Percentiles rank a stretch among this genome's conserved stretches.
Conservation (phyloP, 2,329 filamentous ascomycete species). For the Neonectria punicea region DNA sequence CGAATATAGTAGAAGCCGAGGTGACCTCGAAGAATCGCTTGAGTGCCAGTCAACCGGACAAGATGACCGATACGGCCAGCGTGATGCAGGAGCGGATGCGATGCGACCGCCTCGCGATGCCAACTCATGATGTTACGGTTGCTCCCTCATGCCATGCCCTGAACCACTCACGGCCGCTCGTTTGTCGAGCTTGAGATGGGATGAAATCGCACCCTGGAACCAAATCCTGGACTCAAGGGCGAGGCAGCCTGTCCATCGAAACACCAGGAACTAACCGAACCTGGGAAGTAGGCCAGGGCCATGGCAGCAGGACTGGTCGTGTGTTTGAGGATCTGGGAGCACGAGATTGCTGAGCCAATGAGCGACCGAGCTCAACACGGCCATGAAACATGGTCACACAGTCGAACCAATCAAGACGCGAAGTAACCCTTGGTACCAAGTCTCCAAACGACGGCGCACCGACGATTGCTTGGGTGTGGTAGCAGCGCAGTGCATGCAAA, state of each 20-base stretch:
- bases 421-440: constrained; percentile 1
- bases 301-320: constrained; percentile 12
- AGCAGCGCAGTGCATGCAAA: constrained; percentile 29
- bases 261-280: constrained; percentile 22
- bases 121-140: constrained; percentile 8
- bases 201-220: constrained; percentile 8
- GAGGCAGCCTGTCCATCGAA: constrained; percentile 6
- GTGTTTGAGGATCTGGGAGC: constrained; percentile 26
- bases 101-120: constrained; percentile 6
- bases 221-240: not conserved
- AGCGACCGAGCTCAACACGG: constrained; percentile 5
- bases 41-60: constrained; percentile 8
- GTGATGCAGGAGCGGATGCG: constrained; percentile 1
- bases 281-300: constrained; percentile 3
- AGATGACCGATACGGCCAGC: constrained; percentile 13
- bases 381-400: constrained; percentile 25
- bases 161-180: constrained; percentile 1
- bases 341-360: constrained; percentile 18
- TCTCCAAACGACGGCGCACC: constrained; percentile 37
- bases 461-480: constrained; percentile 16
- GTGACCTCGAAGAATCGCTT: not conserved
- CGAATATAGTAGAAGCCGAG: not conserved
- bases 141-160: not conserved
- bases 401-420: constrained; percentile 25
- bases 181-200: constrained; percentile 14